Conservation (phyloP, 2,329 filamentous ascomycete species). For the Amauroascus niger region DNA sequence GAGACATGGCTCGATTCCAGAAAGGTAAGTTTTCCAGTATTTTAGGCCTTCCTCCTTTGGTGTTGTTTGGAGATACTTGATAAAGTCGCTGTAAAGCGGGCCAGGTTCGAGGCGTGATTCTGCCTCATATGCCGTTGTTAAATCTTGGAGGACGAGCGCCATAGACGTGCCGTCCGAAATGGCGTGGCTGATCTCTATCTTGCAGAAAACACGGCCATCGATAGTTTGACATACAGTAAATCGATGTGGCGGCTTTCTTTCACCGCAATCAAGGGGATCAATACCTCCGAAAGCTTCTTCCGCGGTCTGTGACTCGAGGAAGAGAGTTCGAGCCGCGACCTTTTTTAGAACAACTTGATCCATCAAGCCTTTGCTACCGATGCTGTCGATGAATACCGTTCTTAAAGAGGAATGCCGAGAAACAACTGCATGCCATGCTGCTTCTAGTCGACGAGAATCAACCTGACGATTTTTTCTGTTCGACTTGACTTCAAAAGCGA, state of each 20-base stretch:
- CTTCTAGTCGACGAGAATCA: slow-evolving; percentile 24
- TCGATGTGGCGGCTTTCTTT: slow-evolving; percentile 28
- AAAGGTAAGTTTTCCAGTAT: slow-evolving; percentile 31
- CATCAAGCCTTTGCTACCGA: slow-evolving; percentile 28
- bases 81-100: slow-evolving; percentile 32
- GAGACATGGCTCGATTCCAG: slow-evolving; percentile 27
- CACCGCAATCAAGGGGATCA: slow-evolving; percentile 23
- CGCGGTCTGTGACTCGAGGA: slow-evolving; percentile 25
- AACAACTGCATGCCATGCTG: slow-evolving; percentile 28
- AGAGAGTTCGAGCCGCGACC: slow-evolving; percentile 21
- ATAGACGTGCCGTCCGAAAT: slow-evolving; percentile 32
- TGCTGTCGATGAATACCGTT: slow-evolving; percentile 30
- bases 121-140: slow-evolving; percentile 27
- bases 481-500: slow-evolving; percentile 28
- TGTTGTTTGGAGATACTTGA: slow-evolving; percentile 26
- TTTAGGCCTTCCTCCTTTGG: slow-evolving; percentile 22
- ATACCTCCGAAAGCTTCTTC: slow-evolving; percentile 23
- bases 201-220: slow-evolving; percentile 26
- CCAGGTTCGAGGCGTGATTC: slow-evolving; percentile 23
- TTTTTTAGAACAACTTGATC: slow-evolving; percentile 32
- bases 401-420: slow-evolving; percentile 28
- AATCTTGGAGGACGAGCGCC: slow-evolving; percentile 27
- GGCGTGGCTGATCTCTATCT: slow-evolving; percentile 33
- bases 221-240: slow-evolving; percentile 28
- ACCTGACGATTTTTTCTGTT: slow-evolving; percentile 16